phyloP scores from a whole-genome alignment of 176 grass and related monocot genomes.

The Poa annua region DNA sequence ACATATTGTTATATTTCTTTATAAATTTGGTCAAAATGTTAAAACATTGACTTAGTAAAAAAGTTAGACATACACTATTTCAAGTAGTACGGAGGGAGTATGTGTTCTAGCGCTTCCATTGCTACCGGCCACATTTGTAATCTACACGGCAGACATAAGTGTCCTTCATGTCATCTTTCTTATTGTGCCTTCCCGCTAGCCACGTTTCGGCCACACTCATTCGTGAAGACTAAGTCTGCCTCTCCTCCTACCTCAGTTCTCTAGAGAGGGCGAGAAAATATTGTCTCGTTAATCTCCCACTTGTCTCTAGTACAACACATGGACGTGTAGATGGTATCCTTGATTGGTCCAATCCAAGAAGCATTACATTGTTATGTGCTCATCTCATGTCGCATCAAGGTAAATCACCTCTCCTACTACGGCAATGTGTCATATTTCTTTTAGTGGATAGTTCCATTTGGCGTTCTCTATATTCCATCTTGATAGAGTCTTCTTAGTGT shows the following conservation, averaged over 20 bases:
- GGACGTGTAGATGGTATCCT: neutral
- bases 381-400: neutral
- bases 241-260: neutral
- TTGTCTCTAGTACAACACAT: neutral
- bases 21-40: no score
- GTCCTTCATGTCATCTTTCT: no score
- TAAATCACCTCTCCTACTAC: neutral
- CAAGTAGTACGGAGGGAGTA: no score
- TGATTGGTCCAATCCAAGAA: neutral
- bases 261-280: neutral
- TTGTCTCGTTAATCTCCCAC: neutral
- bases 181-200: no score
- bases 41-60: no score
- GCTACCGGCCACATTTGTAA: no score
- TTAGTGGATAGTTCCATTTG: neutral
- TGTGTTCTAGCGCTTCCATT: no score
- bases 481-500: neutral
- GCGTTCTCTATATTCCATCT: neutral
- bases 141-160: no score
- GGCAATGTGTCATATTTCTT: neutral
- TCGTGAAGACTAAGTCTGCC: no score
- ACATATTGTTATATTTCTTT: no score
- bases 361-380: neutral
- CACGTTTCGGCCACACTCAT: no score
- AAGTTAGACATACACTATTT: no score